phyloP scores from a whole-genome alignment of 495 filamentous ascomycete species.

The Lichenothelia convexa region DNA sequence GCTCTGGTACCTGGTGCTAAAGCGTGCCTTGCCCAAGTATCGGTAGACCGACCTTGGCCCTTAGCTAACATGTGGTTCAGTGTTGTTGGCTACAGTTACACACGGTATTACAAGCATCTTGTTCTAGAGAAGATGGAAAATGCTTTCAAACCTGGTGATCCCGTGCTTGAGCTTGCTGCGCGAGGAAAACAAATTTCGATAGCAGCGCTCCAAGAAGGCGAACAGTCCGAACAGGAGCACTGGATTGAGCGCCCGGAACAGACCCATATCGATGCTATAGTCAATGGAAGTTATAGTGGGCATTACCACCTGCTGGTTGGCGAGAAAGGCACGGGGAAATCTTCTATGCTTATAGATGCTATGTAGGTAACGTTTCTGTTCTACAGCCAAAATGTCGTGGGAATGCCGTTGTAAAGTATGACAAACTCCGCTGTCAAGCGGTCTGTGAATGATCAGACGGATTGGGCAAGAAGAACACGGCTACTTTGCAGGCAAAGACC shows the following conservation, averaged over 20 bases:
- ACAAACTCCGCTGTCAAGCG: too few relatives aligned
- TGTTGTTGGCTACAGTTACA: conserved; percentile 68
- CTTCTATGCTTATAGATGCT: conserved; percentile 81
- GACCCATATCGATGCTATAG: conserved; percentile 53
- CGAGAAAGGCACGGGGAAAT: conserved; percentile 93
- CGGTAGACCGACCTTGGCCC: too few relatives aligned
- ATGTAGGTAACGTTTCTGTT: too few relatives aligned
- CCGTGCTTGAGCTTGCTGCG: conserved; percentile 76
- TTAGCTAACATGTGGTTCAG: too few relatives aligned
- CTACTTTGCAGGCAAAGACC: too few relatives aligned
- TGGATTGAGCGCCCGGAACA: conserved; percentile 80
- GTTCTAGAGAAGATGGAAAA: conserved; percentile 80
- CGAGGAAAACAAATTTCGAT: conserved; percentile 29
- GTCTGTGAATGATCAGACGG: too few relatives aligned
- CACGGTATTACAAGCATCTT: conserved; percentile 71
- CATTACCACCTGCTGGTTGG: conserved; percentile 90
- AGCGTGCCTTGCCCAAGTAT: too few relatives aligned
- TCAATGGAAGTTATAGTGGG: conserved; percentile 46
- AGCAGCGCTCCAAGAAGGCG: conserved; percentile 3
- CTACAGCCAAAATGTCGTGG: too few relatives aligned
- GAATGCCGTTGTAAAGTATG: too few relatives aligned
- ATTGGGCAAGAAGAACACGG: too few relatives aligned
- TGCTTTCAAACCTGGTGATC: conserved; percentile 86
- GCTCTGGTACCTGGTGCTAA: too few relatives aligned
- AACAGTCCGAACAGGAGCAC: conserved; percentile 40